Evolutionary conservation across 2,329 filamentous ascomycete genomes (phyloP), one percentile per base, ranked within the genome.

Genomic region (Microcera coccophila): DNA sequence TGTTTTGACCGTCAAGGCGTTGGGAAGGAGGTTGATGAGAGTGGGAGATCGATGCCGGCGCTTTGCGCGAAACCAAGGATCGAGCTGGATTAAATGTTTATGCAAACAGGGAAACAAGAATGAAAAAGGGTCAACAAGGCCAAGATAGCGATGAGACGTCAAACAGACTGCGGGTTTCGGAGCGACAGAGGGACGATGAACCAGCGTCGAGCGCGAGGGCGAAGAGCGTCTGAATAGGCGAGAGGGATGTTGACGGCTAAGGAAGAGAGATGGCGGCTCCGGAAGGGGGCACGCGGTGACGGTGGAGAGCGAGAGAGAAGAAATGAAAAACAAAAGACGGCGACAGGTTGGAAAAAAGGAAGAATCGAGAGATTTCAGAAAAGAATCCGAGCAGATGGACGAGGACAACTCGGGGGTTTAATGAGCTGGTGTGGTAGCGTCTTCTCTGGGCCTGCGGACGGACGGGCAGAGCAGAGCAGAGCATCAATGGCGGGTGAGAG

Each of bases 1-100:
- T 53, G 50, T 49, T 54, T 60, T n/a, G n/a, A 69, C 69, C 67
- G 67, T 69, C 65, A 65, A 71, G 67, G 64, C 60, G 56, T 56
- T 54, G 57, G 52, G 50, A 48, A 48, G 36, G 24, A 38, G 36
- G 24, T 31, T 29, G 28, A 50, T 42, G 53, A 33, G 16, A n/a
- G 5, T 52, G 53, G 55, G 47, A 45, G 54, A 54, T 62, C 58
- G 60, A 62, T 54, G 59, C 54, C 52, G 52, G 49, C 42, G 55
- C 55, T 56, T 53, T 51, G 40, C 33, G 49, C 47, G 56, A 56
- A 52, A 56, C 47, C 46, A 45, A 49, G 47, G 53, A 59, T 56
- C 50, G 51, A 59, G 47, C 58, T 60, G 62, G 55, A 71, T 68
- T 67, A 69, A 65, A 65, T 62, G 59, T 63, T 64, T 64, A 66